A percentile compares a stretch with the other conserved stretches of the same genome.
Conservation (phyloP, 2,329 filamentous ascomycete species). For the Corynespora cassiicola region DNA sequence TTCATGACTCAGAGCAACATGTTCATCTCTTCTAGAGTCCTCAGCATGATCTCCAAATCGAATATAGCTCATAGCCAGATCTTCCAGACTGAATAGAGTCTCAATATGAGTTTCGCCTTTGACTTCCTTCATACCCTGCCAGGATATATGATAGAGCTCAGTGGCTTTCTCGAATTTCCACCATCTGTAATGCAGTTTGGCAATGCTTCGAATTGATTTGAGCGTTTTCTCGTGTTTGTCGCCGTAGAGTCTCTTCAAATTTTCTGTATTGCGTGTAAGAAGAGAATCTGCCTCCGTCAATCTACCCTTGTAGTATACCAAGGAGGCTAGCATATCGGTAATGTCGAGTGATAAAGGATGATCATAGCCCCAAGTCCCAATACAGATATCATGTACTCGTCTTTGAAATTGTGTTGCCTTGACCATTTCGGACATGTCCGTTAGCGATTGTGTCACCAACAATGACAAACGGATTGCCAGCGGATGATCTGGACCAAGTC, state of each 20-base stretch:
- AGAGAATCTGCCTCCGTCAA: background rate
- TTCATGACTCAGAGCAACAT: background rate
- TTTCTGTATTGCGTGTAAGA: background rate
- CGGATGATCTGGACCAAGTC: too few species aligned
- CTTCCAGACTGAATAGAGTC: too few species aligned
- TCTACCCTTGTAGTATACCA: background rate
- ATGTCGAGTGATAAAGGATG: background rate
- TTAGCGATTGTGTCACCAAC: too few species aligned
- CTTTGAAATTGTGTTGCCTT: background rate
- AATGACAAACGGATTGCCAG: too few species aligned
- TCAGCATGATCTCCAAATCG: too few species aligned
- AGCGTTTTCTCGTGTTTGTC: constrained; percentile 1
- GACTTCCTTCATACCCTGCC: too few species aligned
- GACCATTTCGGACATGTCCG: background rate
- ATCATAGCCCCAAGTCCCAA: background rate
- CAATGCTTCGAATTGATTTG: background rate
- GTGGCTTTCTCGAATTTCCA: background rate
- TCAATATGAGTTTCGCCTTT: too few species aligned
- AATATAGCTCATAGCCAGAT: too few species aligned
- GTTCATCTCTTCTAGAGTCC: too few species aligned
- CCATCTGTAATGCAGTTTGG: background rate
- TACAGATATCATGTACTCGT: background rate
- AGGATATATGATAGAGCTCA: background rate
- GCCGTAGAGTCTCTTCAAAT: background rate
- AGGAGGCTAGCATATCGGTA: background rate